Conservation (phyloP, 129 eudicot genomes). For the Lonicera japonica region DNA sequence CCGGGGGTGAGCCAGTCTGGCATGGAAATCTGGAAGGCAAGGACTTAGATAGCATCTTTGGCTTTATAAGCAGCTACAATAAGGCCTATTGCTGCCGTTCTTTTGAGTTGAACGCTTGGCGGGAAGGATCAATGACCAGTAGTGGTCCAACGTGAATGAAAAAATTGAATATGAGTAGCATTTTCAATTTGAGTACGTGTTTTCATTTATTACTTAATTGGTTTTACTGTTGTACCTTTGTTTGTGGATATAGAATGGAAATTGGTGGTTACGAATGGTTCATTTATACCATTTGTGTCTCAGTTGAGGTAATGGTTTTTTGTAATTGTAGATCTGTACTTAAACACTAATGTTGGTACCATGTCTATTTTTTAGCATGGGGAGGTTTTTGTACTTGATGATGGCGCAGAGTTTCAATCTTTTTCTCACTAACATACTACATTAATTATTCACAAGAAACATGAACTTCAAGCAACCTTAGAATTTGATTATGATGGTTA, state of each 20-base stretch:
- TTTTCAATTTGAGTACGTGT: too few species aligned
- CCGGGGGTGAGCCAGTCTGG: too few species aligned
- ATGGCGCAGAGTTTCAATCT: slow-evolving; percentile 84
- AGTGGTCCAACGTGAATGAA: too few species aligned
- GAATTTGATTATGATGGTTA: too few species aligned
- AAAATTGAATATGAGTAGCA: too few species aligned
- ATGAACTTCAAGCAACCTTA: not conserved
- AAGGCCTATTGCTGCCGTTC: too few species aligned
- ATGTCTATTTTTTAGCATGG: slow-evolving; percentile 99
- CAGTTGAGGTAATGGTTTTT: slow-evolving; percentile 6
- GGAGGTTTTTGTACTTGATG: slow-evolving; percentile 96
- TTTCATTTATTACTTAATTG: not conserved
- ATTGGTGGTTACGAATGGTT: not conserved
- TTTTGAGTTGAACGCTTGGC: too few species aligned
- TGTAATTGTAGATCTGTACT: slow-evolving; percentile 70
- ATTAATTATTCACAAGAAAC: not conserved
- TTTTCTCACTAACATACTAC: not conserved
- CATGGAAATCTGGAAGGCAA: too few species aligned
- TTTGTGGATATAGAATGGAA: not conserved
- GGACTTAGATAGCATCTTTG: too few species aligned
- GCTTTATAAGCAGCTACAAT: too few species aligned
- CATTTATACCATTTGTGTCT: not conserved
- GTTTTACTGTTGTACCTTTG: slow-evolving; percentile 5
- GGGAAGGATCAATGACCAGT: too few species aligned
- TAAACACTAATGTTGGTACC: slow-evolving; percentile 96